Percentiles rank a stretch among this genome's conserved stretches.
These are phyloP conservation scores for Gloeopeniophorella convolvens DNA, from an alignment of 768 basidiomycete genomes.

Conservation along the genomic window DNA sequence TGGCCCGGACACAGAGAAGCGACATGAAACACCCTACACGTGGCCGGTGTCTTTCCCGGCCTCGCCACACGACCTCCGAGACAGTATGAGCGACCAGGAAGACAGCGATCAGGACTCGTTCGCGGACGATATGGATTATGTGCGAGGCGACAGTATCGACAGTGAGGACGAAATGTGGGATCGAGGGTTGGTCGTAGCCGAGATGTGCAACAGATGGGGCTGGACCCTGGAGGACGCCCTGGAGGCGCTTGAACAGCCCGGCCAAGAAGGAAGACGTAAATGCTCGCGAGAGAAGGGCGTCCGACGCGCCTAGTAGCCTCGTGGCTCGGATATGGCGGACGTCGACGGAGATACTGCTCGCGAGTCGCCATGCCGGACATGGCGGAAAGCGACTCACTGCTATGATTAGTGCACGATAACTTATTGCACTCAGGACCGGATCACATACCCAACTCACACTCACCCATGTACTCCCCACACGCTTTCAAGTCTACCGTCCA, in stretches of 20 bases:
- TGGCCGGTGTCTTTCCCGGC: constrained; percentile 8
- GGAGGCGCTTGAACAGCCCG: constrained; percentile 16
- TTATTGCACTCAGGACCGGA: constrained; percentile 13
- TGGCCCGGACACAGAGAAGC: constrained; percentile 3
- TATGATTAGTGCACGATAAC: constrained; percentile 16
- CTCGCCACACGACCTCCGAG: constrained; percentile 14
- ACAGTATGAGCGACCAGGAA: constrained; percentile 15
- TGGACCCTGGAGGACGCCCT: constrained; percentile 18
- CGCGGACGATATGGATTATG: constrained; percentile 13
- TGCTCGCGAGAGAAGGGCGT: constrained; percentile 17
- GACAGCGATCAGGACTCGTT: constrained; percentile 18
- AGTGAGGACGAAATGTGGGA: constrained; percentile 11
- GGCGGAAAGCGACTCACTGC: constrained; percentile 18
- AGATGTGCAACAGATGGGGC: constrained; percentile 18
- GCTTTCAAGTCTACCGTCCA: background rate
- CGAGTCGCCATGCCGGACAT: constrained; percentile 18
- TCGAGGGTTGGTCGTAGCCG: constrained; percentile 16
- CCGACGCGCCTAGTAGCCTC: constrained; percentile 18
- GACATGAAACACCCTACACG: constrained; percentile 12
- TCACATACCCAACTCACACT: constrained; percentile 6
- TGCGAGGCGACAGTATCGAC: constrained; percentile 15
- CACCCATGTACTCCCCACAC: background rate
- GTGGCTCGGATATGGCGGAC: constrained; percentile 2
- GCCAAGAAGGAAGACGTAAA: constrained; percentile 18
- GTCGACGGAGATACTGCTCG: constrained; percentile 10